Base-by-base conservation (phyloP, 2,329 filamentous ascomycete genomes). In the Septoria linicola region DNA sequence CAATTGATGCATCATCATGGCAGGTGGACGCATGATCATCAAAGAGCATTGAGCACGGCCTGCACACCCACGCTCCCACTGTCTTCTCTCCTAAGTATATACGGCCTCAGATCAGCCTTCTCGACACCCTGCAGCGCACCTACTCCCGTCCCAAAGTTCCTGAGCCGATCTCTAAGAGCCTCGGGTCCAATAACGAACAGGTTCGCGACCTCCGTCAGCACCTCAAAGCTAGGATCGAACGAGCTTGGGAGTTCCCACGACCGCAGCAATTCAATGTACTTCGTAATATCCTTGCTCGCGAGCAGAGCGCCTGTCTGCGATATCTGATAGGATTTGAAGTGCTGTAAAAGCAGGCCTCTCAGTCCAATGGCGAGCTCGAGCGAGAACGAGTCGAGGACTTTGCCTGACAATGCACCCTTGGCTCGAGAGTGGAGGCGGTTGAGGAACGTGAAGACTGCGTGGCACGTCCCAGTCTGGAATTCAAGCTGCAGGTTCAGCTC, bases 261-360 rank as follows among this genome's bases (percentile, higher is more conserved):
- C 56, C 88, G 84, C 59, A 99, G 78, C 8, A 95, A 82, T 54
- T 91, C 86, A 7, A 88, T 87, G 70, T 99, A 99, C 67, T 89
- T 90, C 30, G 89, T 89, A 69, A 97, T 91, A 68, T 99, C 93
- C 73, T 97, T 95, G 30, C 87, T 92, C 20, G 97, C 89, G 81
- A 96, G 93, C 40, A 99, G 81, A 2, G 90, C 93, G 55, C 93
- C 93, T 0, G 92, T 91, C 34, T 91, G 89, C 61, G 90, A 96
- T 59, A 99, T 89, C 54, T 86, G 83, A 73, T 95, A 99, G 65
- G 89, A 90, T 66, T 95, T 93, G 73, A 97, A 89, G 72, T 99
- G 93, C 56, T 93, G 88, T 57, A 99, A 84, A 3, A 99, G 80
- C 8, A 95, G 80, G 42, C 80, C 75, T 59, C 91, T 84, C 30